Evolutionary conservation across 768 basidiomycete species (phyloP).

Genomic region (Trametes punicea): DNA sequence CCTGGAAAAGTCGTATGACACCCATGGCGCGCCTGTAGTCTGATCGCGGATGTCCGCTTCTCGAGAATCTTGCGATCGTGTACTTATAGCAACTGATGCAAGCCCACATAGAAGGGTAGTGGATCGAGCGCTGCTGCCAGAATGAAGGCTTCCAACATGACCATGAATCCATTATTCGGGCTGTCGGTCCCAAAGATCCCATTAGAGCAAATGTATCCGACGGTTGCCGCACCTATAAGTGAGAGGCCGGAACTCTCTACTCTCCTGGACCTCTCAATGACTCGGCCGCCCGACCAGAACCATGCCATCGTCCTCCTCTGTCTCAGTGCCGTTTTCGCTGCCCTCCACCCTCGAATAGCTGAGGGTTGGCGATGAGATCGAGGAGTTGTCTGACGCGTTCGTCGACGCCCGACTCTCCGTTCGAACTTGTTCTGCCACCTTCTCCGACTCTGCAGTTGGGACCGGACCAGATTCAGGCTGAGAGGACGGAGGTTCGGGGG

Average conservation of each 20-base stretch:
- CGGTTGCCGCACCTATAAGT: slow-evolving; percentile 1
- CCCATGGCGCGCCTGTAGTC: no score
- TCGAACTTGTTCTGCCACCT: slow-evolving; percentile 13
- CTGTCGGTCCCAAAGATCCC: no score
- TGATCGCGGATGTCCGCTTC: no score
- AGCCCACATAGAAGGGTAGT: no score
- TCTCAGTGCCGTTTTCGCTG: slow-evolving; percentile 68
- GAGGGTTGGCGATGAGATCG: slow-evolving; percentile 25
- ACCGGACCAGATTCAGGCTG: slow-evolving; percentile 4
- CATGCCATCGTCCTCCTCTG: slow-evolving; percentile 85
- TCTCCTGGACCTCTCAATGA: not conserved
- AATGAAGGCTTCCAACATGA: no score
- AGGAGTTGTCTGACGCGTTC: slow-evolving; percentile 28
- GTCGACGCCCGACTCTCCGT: slow-evolving; percentile 31
- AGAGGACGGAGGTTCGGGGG: slow-evolving; percentile 1
- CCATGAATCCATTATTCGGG: no score
- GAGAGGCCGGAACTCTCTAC: not conserved
- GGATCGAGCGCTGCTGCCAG: no score
- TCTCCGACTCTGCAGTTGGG: not conserved
- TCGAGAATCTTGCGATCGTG: no score
- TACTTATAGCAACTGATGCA: no score
- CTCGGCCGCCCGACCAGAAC: slow-evolving; percentile 66
- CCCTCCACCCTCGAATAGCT: slow-evolving; percentile 37
- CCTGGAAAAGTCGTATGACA: no score
- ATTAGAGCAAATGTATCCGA: no score